These are phyloP conservation scores for Verticillium longisporum DNA, from an alignment of 2,329 filamentous ascomycete species.

Conservation along the genomic window DNA sequence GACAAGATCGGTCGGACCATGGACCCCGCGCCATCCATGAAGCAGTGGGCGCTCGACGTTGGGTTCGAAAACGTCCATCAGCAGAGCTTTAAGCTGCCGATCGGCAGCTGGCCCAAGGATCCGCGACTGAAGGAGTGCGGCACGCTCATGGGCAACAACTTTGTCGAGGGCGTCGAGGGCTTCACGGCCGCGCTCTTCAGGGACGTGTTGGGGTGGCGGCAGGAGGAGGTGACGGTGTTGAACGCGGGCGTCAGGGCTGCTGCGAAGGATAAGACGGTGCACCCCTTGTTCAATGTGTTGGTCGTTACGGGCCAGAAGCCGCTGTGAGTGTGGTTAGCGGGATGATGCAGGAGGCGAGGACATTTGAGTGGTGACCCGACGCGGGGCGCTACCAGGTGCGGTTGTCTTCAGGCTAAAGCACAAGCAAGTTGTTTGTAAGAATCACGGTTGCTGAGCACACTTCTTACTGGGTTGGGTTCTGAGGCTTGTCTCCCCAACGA, in stretches of 20 bases:
- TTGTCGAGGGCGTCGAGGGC: slow-evolving; percentile 13
- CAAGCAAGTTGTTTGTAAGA: not conserved
- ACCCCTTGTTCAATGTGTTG: slow-evolving; percentile 22
- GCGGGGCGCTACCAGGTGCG: no score
- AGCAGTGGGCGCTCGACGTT: slow-evolving; percentile 16
- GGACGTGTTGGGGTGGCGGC: slow-evolving; percentile 18
- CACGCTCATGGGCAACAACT: slow-evolving; percentile 14
- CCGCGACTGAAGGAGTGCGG: slow-evolving; percentile 31
- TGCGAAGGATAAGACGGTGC: slow-evolving; percentile 17
- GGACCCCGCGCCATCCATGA: slow-evolving; percentile 17
- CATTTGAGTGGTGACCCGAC: no score
- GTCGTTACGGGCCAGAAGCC: slow-evolving; percentile 22
- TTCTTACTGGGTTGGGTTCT: no score
- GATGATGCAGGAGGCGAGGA: not conserved
- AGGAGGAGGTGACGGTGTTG: slow-evolving; percentile 16
- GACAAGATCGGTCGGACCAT: slow-evolving; percentile 20
- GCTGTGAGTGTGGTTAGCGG: not conserved
- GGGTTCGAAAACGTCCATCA: slow-evolving; percentile 24
- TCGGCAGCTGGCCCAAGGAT: slow-evolving; percentile 31
- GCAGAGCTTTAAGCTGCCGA: slow-evolving; percentile 19
- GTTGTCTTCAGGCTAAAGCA: no score
- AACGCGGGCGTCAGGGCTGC: slow-evolving; percentile 18
- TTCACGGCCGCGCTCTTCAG: slow-evolving; percentile 19
- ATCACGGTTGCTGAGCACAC: no score
- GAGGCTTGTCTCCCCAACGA: no score